Base-by-base conservation (phyloP, 23 red algal genomes). In the Gracilaria domingensis region DNA sequence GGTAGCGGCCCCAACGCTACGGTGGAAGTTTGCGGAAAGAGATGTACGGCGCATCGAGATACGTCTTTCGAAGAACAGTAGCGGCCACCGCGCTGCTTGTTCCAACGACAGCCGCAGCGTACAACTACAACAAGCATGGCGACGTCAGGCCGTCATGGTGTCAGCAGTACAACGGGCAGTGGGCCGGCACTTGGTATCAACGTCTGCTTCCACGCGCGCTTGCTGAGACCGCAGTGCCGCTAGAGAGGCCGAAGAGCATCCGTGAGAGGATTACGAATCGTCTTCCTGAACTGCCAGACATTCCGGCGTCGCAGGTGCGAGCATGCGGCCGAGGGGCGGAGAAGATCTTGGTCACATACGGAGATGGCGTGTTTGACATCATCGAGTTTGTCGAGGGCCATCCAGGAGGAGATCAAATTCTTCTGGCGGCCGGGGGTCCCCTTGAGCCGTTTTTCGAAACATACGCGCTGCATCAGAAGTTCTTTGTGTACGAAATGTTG, bases 401-500 rank as follows among this genome's bases (percentile, higher is more conserved):
- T 65, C 94, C 94, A 2, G 94, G 94, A n/a, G 94, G 94, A 0
- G 87, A 80, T 34, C 54, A 72, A 25, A 75, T 96, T 60, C 3
- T 96, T 51, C 80, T 66, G 34, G 93, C 93, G 32, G 93, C 93
- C 33, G 93, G 93, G 26, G 59, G 75, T 12, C 45, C 85, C 0
- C 32, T 95, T 7, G 85, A 95, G 69, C 85, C 85, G 65, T 85
- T 39, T 59, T 95, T 86, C 78, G 44, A 72, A 23, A 25, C 89
- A 14, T 95, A 95, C 67, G 39, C 86, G 59, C 86, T 91, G 80
- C 93, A 95, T 75, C 44, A 89, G 47, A 38, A 80, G 39, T 55
- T 85, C 56, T 95, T 54, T 28, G 93, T 95, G 93, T 80, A 88
- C 34, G 86, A 91, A 54, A 82, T 91, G 73, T 65, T 95, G 54